A percentile compares a stretch with the other conserved stretches of the same genome.
Evolutionary conservation across 1,284 basidiomycete genomes (phyloP).

Genomic region (Ceratobasidium sp.): DNA sequence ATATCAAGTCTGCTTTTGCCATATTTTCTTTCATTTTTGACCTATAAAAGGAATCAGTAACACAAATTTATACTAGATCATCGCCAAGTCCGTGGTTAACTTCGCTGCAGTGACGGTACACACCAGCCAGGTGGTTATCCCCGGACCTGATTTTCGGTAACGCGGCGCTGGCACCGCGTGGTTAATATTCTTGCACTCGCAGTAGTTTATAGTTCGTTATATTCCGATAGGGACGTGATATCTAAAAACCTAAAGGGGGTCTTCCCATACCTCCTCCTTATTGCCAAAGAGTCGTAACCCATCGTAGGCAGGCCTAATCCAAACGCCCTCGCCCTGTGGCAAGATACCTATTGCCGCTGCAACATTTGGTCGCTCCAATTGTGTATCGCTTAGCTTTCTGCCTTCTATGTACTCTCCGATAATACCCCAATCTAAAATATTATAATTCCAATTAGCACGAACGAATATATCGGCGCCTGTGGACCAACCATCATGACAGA

Average conservation of each 20-base stretch:
- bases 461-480: too few species aligned
- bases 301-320: constrained; percentile 74
- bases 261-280: constrained; percentile 14
- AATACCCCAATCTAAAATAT: constrained; percentile 60
- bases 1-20: too few species aligned
- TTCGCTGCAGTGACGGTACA: not conserved
- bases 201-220: too few species aligned
- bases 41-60: too few species aligned
- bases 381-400: constrained; percentile 46
- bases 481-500: constrained; percentile 59
- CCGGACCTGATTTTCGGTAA: constrained; percentile 27
- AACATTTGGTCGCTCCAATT: constrained; percentile 42
- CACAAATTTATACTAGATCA: too few species aligned
- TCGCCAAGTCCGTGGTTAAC: too few species aligned
- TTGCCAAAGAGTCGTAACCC: constrained; percentile 58
- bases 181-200: too few species aligned
- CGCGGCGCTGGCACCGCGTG: constrained; percentile 47
- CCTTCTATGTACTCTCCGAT: constrained; percentile 62
- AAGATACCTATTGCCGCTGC: constrained; percentile 35
- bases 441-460: not conserved
- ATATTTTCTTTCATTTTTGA: too few species aligned
- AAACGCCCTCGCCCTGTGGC: constrained; percentile 54
- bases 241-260: not conserved
- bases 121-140: not conserved
- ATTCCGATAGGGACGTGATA: too few species aligned